phyloP scores from a whole-genome alignment of 225 moss, liverwort and hornwort species.

The Lunularia cruciata region DNA sequence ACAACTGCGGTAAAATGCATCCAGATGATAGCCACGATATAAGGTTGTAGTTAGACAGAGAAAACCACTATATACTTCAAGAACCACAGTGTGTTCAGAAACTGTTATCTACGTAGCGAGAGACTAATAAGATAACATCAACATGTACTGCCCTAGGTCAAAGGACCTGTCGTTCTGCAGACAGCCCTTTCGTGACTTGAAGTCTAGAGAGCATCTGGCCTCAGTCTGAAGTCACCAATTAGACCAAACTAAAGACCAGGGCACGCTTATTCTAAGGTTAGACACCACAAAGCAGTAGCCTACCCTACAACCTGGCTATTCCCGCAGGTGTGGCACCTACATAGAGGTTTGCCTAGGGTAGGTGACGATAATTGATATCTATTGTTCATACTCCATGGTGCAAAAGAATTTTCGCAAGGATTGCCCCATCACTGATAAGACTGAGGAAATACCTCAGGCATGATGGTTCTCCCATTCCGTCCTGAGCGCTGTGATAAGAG shows the following conservation, averaged over 20 bases:
- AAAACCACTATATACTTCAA: too few species aligned
- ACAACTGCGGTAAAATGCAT: too few species aligned
- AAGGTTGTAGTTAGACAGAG: too few species aligned
- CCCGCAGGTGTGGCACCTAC: background rate
- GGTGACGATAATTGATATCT: background rate
- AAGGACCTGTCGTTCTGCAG: background rate
- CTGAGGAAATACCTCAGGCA: background rate
- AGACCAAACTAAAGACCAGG: slow-evolving; percentile 7
- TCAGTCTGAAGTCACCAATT: background rate
- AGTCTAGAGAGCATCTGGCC: background rate
- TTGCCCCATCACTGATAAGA: background rate
- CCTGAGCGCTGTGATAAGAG: background rate
- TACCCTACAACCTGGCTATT: slow-evolving; percentile 8
- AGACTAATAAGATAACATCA: background rate
- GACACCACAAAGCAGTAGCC: slow-evolving; percentile 18
- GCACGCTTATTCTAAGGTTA: slow-evolving; percentile 12
- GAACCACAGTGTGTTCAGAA: background rate
- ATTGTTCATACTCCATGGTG: slow-evolving; percentile 6
- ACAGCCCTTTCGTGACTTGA: background rate
- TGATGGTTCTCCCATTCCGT: background rate
- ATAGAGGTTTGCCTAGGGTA: slow-evolving; percentile 7
- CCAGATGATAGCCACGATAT: too few species aligned
- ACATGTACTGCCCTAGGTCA: background rate
- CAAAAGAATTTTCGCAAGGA: slow-evolving; percentile 20
- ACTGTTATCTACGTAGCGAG: background rate